Evolutionary conservation across 495 filamentous ascomycete species (phyloP), one percentile per base, ranked within the genome.

Genomic region (Tuber microsphaerosporum): DNA sequence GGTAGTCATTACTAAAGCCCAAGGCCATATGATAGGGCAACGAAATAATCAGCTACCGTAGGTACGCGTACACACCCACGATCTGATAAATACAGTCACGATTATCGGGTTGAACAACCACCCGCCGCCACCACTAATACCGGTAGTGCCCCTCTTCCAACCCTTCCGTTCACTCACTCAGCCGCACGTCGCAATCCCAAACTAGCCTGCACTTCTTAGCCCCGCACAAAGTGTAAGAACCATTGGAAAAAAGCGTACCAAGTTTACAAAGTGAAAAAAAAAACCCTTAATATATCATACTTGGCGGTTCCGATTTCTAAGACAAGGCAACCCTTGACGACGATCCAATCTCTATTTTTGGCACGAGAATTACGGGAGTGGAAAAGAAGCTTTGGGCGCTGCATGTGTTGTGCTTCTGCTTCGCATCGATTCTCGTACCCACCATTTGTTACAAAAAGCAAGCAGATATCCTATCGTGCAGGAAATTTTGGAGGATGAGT

Each of bases 121-220:
- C 26, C 56, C 1, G 1, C 56, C 3, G 7, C 56, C 26, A 34
- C 26, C 7, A 26, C n/a, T n/a, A n/a, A n/a, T n/a, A n/a, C n/a
- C n/a, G n/a, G 4, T 6, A 65, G 26, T 65, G 56, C 56, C 26
- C 56, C 17, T 19, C 31, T 2, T 4, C 19, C 26, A n/a, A 56
- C 48, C 51, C 31, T 65, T 65, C 56, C 56, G 31, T 37, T 37
- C 34, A 37, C 56, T 65, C 56, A 17, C 56, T 65, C 56, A 65
- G 56, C 56, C 56, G 56, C 56, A 65, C 56, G 56, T 65, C 56
- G 31, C 56, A 65, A 65, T 65, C 56, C 14, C 26, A 65, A 65
- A 65, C 56, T 16, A 65, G 56, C 14, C 56, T 17, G 56, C 56
- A 65, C 56, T 65, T 17, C 14, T 19, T 2, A 17, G 26, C 26